A percentile compares a stretch with the other conserved stretches of the same genome.
phyloP scores from a whole-genome alignment of 345 rosid genomes.

The Moricandia arvensis region DNA sequence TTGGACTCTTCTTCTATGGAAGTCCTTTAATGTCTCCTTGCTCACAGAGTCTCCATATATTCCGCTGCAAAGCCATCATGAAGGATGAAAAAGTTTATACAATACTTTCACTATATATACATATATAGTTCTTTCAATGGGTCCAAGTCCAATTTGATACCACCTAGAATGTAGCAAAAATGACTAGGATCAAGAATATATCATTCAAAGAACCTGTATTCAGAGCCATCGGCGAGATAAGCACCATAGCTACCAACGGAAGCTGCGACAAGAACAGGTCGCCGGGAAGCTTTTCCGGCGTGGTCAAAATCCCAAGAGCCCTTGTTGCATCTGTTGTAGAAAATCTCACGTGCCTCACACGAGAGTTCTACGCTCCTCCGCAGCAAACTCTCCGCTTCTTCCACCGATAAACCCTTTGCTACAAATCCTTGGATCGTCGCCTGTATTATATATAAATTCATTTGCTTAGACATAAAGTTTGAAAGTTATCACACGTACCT shows the following conservation, averaged over 20 bases:
- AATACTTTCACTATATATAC: neutral
- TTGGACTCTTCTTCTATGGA: constrained; percentile 82
- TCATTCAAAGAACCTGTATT: constrained; percentile 55
- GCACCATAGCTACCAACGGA: constrained; percentile 98
- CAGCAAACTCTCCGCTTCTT: constrained; percentile 66
- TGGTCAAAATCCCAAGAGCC: constrained; percentile 52
- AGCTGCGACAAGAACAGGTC: constrained; percentile 76
- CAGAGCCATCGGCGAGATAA: constrained; percentile 91
- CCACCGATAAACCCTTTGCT: constrained; percentile 64
- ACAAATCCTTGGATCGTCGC: constrained; percentile 90
- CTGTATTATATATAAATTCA: constrained; percentile 30
- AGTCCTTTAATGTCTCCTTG: constrained; percentile 65
- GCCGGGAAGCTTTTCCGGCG: constrained; percentile 33
- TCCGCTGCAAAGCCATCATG: constrained; percentile 48
- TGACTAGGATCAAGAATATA: neutral
- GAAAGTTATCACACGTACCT: neutral
- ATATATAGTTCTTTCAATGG: neutral
- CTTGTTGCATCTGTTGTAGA: constrained; percentile 52
- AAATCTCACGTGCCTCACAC: constrained; percentile 77
- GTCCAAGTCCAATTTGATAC: neutral
- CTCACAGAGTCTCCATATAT: constrained; percentile 63
- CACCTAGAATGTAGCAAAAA: neutral
- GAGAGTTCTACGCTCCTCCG: constrained; percentile 77
- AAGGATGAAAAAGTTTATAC: neutral
- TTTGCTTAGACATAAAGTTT: neutral